Evolutionary conservation across 176 grass and related monocot species (phyloP).

Genomic region (Rhynchospora breviuscula): DNA sequence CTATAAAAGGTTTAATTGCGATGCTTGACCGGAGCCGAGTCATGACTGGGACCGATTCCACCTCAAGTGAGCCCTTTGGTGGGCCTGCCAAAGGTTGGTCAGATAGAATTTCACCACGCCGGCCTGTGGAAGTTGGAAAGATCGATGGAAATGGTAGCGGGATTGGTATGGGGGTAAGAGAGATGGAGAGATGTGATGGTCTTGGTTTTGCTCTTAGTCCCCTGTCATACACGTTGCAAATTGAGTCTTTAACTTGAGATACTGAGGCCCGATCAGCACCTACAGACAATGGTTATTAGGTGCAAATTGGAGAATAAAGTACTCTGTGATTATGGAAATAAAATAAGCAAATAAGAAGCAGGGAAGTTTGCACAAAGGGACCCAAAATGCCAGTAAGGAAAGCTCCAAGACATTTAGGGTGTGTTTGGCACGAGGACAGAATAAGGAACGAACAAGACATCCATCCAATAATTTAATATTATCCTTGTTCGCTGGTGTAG

Average conservation of each 20-base stretch:
- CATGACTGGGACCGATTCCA: constrained; percentile 59
- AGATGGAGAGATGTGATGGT: constrained; percentile 61
- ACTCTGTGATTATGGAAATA: background rate
- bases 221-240: constrained; percentile 30
- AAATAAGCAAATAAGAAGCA: background rate
- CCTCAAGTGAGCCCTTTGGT: constrained; percentile 51
- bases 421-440: too few species aligned
- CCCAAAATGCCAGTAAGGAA: background rate
- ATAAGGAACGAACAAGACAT: too few species aligned
- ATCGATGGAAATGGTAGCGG: constrained; percentile 83
- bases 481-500: too few species aligned
- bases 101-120: constrained; percentile 47
- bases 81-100: constrained; percentile 17
- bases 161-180: constrained; percentile 56
- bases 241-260: constrained; percentile 51
- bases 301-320: constrained; percentile 5
- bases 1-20: constrained; percentile 52
- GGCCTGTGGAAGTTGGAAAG: constrained; percentile 47
- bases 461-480: too few species aligned
- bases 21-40: constrained; percentile 63
- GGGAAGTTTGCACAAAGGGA: background rate
- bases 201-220: constrained; percentile 33
- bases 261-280: constrained; percentile 46
- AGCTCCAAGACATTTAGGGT: background rate
- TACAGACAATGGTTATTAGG: constrained; percentile 25